Percentiles rank a stretch among this genome's conserved stretches.
phyloP scores from a whole-genome alignment of 768 basidiomycete species.

The Leccinum fibrillosum region DNA sequence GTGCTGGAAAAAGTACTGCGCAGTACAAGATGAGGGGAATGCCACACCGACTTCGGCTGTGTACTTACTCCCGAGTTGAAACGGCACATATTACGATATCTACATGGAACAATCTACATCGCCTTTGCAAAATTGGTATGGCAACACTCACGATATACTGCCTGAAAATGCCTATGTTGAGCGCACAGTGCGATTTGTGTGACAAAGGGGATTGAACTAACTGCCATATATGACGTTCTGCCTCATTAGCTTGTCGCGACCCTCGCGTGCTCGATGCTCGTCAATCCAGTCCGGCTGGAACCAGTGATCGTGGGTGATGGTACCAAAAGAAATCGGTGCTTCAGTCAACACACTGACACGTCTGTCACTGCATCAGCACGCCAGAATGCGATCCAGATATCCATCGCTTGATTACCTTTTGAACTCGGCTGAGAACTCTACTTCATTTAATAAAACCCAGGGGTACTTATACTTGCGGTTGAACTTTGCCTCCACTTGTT shows the following conservation, averaged over 20 bases:
- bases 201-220: conserved; percentile 20
- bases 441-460: conserved; percentile 65
- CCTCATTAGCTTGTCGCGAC: conserved; percentile 48
- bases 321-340: conserved; percentile 48
- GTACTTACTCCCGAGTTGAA: conserved; percentile 63
- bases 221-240: conserved; percentile 51
- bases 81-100: conserved; percentile 78
- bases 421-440: conserved; percentile 52
- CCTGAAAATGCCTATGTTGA: conserved; percentile 26
- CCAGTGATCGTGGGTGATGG: conserved; percentile 63
- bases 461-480: conserved; percentile 58
- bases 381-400: not conserved
- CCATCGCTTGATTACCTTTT: conserved; percentile 32
- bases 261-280: conserved; percentile 54
- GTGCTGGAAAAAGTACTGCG: conserved; percentile 55
- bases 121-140: not conserved
- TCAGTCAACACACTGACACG: conserved; percentile 37
- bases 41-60: not conserved
- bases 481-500: conserved; percentile 55
- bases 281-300: conserved; percentile 72
- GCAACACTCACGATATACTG: conserved; percentile 40
- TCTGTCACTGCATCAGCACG: conserved; percentile 25
- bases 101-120: conserved; percentile 8
- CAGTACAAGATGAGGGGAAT: conserved; percentile 7
- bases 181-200: not conserved